phyloP scores from a whole-genome alignment of 2,329 filamentous ascomycete genomes.

The Colletotrichum tropicale region DNA sequence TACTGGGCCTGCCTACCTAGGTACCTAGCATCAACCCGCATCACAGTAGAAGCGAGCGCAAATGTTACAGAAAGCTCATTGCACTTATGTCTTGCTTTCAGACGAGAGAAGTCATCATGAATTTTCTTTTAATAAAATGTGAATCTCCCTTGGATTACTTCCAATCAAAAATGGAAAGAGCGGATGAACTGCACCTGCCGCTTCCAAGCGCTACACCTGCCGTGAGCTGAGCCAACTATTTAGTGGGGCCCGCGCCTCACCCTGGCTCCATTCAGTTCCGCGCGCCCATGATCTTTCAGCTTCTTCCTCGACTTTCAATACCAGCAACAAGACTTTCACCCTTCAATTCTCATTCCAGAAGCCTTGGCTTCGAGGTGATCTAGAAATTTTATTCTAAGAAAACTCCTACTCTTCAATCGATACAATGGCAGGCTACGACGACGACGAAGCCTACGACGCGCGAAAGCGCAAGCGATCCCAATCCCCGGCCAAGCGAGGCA shows the following conservation, averaged over 20 bases:
- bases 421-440: constrained; percentile 23
- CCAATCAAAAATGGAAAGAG: neutral
- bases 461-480: constrained; percentile 44
- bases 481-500: constrained; percentile 30
- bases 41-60: neutral
- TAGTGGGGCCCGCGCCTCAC: neutral
- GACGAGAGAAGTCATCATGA: neutral
- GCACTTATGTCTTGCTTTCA: neutral
- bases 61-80: neutral
- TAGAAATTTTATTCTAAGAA: neutral
- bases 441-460: constrained; percentile 38
- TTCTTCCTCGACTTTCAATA: neutral
- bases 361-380: neutral
- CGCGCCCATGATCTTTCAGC: neutral
- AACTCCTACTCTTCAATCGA: neutral
- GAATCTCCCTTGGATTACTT: neutral
- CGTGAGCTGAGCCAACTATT: neutral
- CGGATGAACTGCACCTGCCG: neutral
- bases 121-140: neutral
- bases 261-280: neutral
- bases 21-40: neutral
- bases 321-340: neutral
- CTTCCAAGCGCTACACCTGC: neutral
- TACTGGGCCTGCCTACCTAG: constrained; percentile 8
- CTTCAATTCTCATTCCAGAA: neutral